Conservation (phyloP, 1,139 yeast species). For the Protomyces macrosporus region DNA sequence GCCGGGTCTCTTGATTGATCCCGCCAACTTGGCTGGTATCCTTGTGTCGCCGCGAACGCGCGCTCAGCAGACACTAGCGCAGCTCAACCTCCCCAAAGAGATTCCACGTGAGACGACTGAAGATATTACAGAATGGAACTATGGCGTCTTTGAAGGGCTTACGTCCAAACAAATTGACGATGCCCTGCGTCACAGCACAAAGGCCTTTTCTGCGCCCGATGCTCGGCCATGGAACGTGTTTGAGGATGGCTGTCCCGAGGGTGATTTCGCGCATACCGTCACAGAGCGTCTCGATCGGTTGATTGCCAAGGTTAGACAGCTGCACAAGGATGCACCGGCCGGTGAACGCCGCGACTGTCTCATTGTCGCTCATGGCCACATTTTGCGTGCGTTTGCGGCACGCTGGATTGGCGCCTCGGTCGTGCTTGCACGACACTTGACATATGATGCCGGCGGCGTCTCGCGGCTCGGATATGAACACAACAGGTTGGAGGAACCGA, state of each 20-base stretch:
- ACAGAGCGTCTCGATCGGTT: constrained; percentile 64
- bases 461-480: constrained; percentile 74
- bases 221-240: constrained; percentile 71
- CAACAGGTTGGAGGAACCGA: constrained; percentile 59
- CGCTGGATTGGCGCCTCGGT: constrained; percentile 69
- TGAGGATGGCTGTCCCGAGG: constrained; percentile 89
- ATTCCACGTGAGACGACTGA: constrained; percentile 42
- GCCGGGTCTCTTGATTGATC: constrained; percentile 54
- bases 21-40: constrained; percentile 56
- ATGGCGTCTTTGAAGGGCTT: constrained; percentile 90
- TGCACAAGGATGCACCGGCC: constrained; percentile 57
- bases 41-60: constrained; percentile 75
- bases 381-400: constrained; percentile 80
- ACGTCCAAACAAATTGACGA: constrained; percentile 61
- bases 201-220: no score
- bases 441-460: constrained; percentile 92
- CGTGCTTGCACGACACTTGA: constrained; percentile 64
- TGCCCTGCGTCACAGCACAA: constrained; percentile 47
- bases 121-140: constrained; percentile 86
- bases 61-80: constrained; percentile 66
- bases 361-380: constrained; percentile 90
- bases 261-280: constrained; percentile 64
- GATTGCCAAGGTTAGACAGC: constrained; percentile 49
- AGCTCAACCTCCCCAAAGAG: constrained; percentile 47
- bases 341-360: constrained; percentile 63